These are phyloP conservation scores for Metarhizium sp. DNA, from an alignment of 2,329 filamentous ascomycete species.

Conservation along the genomic window DNA sequence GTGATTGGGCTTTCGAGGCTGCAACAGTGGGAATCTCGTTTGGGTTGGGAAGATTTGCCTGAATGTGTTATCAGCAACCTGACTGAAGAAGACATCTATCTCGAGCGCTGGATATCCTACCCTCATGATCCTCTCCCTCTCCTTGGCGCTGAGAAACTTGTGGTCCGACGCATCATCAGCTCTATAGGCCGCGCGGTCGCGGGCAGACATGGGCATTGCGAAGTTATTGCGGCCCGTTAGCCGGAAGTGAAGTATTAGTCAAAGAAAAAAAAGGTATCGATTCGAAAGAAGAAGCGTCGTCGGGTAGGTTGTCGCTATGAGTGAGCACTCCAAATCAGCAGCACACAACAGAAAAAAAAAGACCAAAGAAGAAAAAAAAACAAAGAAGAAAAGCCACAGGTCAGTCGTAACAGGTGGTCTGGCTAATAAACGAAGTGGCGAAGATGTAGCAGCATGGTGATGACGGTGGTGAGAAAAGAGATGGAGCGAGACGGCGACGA, in stretches of 20 bases:
- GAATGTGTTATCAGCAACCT: constrained; percentile 11
- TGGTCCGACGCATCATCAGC: constrained; percentile 27
- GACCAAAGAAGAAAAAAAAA: no score
- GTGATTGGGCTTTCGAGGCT: constrained; percentile 15
- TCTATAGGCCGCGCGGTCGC: constrained; percentile 29
- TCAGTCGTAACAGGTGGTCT: constrained; percentile 5
- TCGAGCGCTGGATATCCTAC: constrained; percentile 14
- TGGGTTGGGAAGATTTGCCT: constrained; percentile 27
- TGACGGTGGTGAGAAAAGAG: background rate
- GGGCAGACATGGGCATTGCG: constrained; percentile 25
- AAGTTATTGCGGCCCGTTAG: constrained; percentile 7
- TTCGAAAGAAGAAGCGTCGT: background rate
- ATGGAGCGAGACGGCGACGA: background rate
- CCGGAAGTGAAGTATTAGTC: background rate
- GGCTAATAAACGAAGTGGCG: constrained; percentile 9
- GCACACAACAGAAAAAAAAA: no score
- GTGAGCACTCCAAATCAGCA: background rate
- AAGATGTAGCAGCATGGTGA: constrained; percentile 2
- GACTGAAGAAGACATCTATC: background rate
- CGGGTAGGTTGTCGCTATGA: background rate
- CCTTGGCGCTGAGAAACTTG: constrained; percentile 23
- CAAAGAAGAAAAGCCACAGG: no score
- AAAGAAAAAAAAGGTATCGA: background rate
- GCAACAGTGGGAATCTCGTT: constrained; percentile 21
- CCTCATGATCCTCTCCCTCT: constrained; percentile 26